These are phyloP conservation scores for Cystobasidium tubakii DNA, from an alignment of 768 basidiomycete species.

Conservation along the genomic window DNA sequence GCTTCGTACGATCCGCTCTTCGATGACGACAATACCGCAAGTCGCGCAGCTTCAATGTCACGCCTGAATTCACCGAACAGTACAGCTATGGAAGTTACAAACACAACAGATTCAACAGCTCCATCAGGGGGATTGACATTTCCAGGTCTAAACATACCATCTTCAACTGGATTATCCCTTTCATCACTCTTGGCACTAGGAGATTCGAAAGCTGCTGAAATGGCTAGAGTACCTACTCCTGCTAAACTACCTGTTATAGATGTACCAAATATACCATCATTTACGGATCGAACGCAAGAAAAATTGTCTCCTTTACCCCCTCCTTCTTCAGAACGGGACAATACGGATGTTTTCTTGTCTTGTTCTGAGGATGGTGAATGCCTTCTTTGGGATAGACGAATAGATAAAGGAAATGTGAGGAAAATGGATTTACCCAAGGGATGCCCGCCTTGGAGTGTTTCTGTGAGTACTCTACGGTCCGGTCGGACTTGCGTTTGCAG, in stretches of 20 bases:
- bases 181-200: conserved; percentile 11
- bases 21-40: conserved; percentile 61
- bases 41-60: conserved; percentile 43
- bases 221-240: background rate
- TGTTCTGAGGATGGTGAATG: conserved; percentile 87
- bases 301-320: background rate
- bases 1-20: conserved; percentile 82
- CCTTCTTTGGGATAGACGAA: conserved; percentile 81
- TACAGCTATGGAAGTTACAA: conserved; percentile 29
- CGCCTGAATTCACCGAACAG: conserved; percentile 33
- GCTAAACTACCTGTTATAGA: background rate
- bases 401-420: conserved; percentile 40
- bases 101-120: background rate
- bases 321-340: conserved; percentile 57
- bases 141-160: conserved; percentile 6
- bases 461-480: conserved; percentile 56
- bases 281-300: background rate
- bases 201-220: background rate
- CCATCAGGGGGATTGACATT: conserved; percentile 17
- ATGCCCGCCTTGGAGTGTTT: conserved; percentile 86
- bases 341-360: conserved; percentile 72
- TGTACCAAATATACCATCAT: background rate
- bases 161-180: conserved; percentile 19
- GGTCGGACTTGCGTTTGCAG: too few species aligned
- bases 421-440: conserved; percentile 24